Percentiles rank a stretch among this genome's conserved stretches.
Evolutionary conservation across 441 rosid genomes (phyloP).

Genomic region (Gossypium armourianum): DNA sequence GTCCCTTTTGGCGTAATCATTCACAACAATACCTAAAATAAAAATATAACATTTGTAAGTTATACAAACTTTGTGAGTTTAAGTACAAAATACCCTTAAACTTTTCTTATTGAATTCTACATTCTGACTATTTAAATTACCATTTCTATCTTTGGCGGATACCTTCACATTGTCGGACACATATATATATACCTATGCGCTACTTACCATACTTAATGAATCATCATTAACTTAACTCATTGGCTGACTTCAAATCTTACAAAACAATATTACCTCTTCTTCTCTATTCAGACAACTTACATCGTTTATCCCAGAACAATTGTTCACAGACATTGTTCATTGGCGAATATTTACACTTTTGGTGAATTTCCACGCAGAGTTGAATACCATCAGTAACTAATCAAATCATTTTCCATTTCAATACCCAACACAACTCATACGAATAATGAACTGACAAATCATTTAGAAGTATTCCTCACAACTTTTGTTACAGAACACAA

Average conservation of each 20-base stretch:
- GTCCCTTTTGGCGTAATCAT: neutral
- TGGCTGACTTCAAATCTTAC: neutral
- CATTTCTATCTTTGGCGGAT: neutral
- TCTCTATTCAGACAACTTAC: neutral
- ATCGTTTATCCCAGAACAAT: neutral
- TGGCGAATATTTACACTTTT: neutral
- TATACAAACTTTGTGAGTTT: neutral
- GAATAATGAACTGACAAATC: neutral
- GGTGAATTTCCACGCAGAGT: neutral
- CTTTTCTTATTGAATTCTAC: neutral
- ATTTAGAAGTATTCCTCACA: neutral
- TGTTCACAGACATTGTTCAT: neutral
- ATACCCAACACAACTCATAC: neutral
- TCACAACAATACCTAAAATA: neutral
- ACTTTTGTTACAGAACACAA: neutral
- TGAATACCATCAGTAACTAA: neutral
- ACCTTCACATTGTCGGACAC: neutral
- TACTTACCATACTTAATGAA: neutral
- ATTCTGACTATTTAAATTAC: neutral
- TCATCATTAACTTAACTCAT: neutral
- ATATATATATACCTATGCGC: neutral
- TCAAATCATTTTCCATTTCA: neutral
- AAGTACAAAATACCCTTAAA: neutral
- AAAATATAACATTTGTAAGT: neutral
- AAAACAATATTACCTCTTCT: neutral